Conservation (phyloP, 768 basidiomycete genomes). For the Daedalea quercina region DNA sequence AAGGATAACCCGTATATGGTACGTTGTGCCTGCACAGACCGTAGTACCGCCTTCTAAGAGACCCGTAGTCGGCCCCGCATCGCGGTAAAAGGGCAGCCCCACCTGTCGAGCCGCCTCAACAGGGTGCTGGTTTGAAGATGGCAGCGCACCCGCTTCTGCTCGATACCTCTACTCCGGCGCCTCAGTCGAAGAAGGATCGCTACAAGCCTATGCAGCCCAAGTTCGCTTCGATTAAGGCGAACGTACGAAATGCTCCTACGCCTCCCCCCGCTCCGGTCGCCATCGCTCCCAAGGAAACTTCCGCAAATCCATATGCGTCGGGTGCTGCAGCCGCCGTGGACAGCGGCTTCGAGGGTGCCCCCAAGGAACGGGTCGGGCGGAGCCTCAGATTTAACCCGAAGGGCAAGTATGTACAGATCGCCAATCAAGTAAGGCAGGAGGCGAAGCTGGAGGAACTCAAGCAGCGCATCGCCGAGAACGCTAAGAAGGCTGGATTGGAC, state of each 20-base stretch:
- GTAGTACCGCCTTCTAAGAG: not conserved
- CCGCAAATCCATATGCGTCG: constrained; percentile 75
- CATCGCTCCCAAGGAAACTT: constrained; percentile 30
- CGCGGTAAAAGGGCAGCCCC: constrained; percentile 46
- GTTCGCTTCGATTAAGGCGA: constrained; percentile 93
- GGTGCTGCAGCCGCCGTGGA: constrained; percentile 41
- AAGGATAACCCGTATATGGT: constrained; percentile 90
- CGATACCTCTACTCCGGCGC: constrained; percentile 51
- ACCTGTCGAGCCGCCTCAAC: constrained; percentile 57
- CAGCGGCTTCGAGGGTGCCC: constrained; percentile 65
- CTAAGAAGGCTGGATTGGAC: constrained; percentile 90
- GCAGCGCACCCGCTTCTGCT: constrained; percentile 83
- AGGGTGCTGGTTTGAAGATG: constrained; percentile 84
- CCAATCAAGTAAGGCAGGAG: constrained; percentile 66
- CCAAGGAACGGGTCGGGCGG: constrained; percentile 62
- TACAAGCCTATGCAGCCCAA: constrained; percentile 99
- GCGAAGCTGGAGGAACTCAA: constrained; percentile 85
- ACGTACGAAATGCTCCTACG: constrained; percentile 67
- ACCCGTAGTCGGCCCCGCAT: constrained; percentile 44
- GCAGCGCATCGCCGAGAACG: constrained; percentile 87
- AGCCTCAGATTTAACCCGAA: constrained; percentile 85
- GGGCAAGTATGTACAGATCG: constrained; percentile 82
- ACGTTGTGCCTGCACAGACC: constrained; percentile 14
- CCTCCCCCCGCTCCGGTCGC: constrained; percentile 42
- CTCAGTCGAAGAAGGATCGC: constrained; percentile 79